These are phyloP conservation scores for Quercus agrifolia DNA, from an alignment of 306 rosid species.

Conservation along the genomic window DNA sequence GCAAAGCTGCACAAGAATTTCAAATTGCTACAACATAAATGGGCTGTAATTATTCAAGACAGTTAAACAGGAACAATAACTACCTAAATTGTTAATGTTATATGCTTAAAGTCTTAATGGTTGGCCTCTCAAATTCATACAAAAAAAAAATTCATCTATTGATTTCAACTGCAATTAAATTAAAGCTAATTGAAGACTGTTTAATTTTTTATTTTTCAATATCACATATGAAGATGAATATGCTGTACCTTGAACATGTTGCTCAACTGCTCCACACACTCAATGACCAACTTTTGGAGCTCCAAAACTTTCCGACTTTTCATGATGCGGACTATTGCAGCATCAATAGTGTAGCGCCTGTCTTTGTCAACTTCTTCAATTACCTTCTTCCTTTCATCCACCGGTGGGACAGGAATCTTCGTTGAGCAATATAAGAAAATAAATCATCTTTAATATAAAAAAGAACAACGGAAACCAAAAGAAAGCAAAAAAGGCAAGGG, in stretches of 20 bases:
- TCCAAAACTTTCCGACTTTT: slow-evolving; percentile 72
- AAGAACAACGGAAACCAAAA: neutral
- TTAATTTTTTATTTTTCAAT: neutral
- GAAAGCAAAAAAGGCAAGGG: neutral
- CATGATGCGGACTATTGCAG: slow-evolving; percentile 85
- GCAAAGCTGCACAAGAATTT: too few relatives aligned
- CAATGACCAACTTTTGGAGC: slow-evolving; percentile 64
- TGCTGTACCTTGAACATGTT: slow-evolving; percentile 66
- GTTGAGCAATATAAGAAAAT: neutral
- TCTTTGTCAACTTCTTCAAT: slow-evolving; percentile 86
- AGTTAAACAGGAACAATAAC: neutral
- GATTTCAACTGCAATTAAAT: neutral
- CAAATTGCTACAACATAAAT: too few relatives aligned
- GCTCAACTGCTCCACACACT: slow-evolving; percentile 74
- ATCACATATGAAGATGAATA: neutral
- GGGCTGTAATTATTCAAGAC: too few relatives aligned
- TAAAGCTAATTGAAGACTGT: neutral
- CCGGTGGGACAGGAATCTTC: slow-evolving; percentile 81
- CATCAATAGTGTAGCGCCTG: slow-evolving; percentile 84
- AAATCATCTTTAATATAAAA: neutral
- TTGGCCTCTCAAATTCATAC: neutral
- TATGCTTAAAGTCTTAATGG: neutral
- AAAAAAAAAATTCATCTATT: neutral
- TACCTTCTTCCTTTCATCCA: slow-evolving; percentile 78
- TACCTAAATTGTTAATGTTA: neutral